Evolutionary conservation across 768 basidiomycete species (phyloP), one percentile per base, ranked within the genome.

Genomic region (Rhizopogon rudus): DNA sequence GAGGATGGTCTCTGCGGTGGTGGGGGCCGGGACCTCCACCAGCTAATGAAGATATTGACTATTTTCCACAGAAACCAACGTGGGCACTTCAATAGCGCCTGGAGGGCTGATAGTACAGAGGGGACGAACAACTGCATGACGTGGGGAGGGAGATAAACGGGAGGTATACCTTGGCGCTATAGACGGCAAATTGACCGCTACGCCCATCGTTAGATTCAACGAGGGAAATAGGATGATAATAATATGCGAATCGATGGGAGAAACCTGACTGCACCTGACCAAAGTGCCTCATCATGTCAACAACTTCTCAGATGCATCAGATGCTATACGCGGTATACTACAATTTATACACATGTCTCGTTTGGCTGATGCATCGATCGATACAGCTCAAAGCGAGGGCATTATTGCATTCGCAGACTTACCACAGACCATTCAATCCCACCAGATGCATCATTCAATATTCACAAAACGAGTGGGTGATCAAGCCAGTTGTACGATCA

Each of bases 401-500:
- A 9, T 7, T 20, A 22, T 22, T 17, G 7, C 17, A 41, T 17
- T 14, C n/a, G n/a, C 40, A 35, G 7, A 20, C 20, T 20, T 20
- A 20, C 20, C 20, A 20, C 20, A 20, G 20, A 5, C 20, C 7
- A 35, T 48, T 8, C 20, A 48, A 7, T 20, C 22, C 13, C 46
- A 33, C 33, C 31, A 12, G 29, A n/a, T 46, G n/a, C 25, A 31
- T 31, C 46, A 17, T 49, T 31, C 8, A 17, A 28, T n/a, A 8
- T 35, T 31, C 28, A 14, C 17, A 39, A 25, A 25, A 25, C 25
- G 25, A 25, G 25, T 25, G 12, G 37, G 14, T 16, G 16, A 40
- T 40, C 14, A n/a, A 40, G 39, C 14, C 6, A n/a, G 39, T 14
- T 40, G 80, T 5, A 93, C 90, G 53, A 93, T 76, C 16, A 96